Base-by-base conservation (phyloP, 306 rosid species). In the Trifolium repens region DNA sequence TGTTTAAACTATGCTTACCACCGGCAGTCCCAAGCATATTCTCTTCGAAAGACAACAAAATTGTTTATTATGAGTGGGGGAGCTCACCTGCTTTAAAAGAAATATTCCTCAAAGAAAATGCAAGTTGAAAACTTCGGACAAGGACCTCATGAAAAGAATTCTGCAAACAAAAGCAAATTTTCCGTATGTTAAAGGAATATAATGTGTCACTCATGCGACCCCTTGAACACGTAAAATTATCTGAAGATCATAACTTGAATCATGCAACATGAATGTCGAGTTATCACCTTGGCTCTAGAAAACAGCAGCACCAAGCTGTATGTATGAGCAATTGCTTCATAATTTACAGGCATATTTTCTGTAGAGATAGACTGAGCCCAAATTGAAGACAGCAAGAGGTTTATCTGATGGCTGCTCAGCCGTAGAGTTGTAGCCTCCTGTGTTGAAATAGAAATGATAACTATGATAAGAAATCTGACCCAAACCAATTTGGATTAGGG, bases 301-400 rank as follows among this genome's bases (percentile, higher is more conserved):
- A 88, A 89, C 74, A 91, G 86, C 77, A 89, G 71, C 73, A 91
- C 84, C 73, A 94, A 87, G 87, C 94, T 82, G 84, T 90, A 87
- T 13, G 97, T 86, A 77, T 90, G 89, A 75, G 98, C 85, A 61
- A 94, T 88, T 81, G 93, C 97, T 94, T 91, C 98, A 84, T 88
- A 94, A 80, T 87, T 91, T 80, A 74, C 90, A 22, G 98, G 97
- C 78, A 82, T 65, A 83, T 94, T 94, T 72, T 76, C 85, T 57
- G 96, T 83, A 74, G 90, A 90, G 53, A 85, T 42, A 79, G 94
- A 86, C 75, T 94, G 97, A 19, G 76, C 88, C 88, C 88, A 91
- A 84, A 94, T 85, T 78, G 98, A 91, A 30, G 92, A 90, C 54
- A 94, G 85, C 87, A 94, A 67, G 65, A 82, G 88, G 69, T 82